Evolutionary conservation across 768 basidiomycete species (phyloP).

Genomic region (Suillus sp.): DNA sequence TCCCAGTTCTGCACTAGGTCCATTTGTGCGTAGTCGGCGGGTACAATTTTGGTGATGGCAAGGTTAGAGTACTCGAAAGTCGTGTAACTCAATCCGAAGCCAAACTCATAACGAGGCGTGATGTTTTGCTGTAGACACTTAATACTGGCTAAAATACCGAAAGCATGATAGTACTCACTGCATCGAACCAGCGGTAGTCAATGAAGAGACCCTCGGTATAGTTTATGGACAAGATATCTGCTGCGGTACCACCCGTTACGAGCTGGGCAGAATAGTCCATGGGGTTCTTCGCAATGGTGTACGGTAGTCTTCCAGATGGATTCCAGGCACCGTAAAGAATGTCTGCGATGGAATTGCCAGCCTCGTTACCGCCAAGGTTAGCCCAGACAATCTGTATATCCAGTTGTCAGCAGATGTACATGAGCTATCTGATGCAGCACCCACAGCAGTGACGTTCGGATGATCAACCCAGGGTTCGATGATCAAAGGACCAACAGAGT

Average conservation of each 20-base stretch:
- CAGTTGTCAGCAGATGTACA: slow-evolving; percentile 16
- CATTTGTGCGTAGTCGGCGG: slow-evolving; percentile 30
- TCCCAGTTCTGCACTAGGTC: slow-evolving; percentile 55
- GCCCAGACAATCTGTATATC: slow-evolving; percentile 46
- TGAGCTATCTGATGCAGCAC: slow-evolving; percentile 38
- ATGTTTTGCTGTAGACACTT: slow-evolving; percentile 54
- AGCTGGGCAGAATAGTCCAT: slow-evolving; percentile 54
- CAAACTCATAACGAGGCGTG: slow-evolving; percentile 84
- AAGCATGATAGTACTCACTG: slow-evolving; percentile 43
- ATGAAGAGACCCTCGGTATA: slow-evolving; percentile 69
- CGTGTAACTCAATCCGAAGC: slow-evolving; percentile 88
- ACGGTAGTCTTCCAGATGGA: slow-evolving; percentile 72
- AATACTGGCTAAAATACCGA: background rate
- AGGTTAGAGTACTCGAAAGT: slow-evolving; percentile 72
- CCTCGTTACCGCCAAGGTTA: slow-evolving; percentile 70
- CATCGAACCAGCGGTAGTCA: slow-evolving; percentile 75
- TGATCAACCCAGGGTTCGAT: slow-evolving; percentile 74
- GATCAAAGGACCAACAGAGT: slow-evolving; percentile 73
- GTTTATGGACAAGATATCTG: slow-evolving; percentile 47
- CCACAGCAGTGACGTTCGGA: slow-evolving; percentile 70
- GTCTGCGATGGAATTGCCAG: slow-evolving; percentile 76
- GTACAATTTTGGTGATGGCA: slow-evolving; percentile 43
- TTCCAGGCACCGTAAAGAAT: slow-evolving; percentile 78
- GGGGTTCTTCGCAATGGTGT: slow-evolving; percentile 65
- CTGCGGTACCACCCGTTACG: slow-evolving; percentile 24